phyloP scores from a whole-genome alignment of 1,139 yeast species.

The Scheffersomyces segobiensis region DNA sequence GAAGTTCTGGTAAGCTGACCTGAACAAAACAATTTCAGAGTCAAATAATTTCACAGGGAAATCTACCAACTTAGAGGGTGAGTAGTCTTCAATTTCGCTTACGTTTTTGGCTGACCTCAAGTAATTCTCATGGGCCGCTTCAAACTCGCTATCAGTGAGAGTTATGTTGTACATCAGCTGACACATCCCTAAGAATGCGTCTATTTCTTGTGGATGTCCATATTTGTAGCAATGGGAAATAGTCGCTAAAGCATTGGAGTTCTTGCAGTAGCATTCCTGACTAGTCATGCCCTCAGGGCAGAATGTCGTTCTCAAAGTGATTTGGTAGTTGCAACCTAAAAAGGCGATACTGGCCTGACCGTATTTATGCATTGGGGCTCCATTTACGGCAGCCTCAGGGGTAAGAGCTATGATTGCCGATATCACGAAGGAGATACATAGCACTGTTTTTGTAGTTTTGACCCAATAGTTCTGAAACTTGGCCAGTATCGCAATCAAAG shows the following conservation, averaged over 20 bases:
- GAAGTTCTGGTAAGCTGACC: constrained; percentile 33
- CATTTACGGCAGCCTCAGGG: constrained; percentile 31
- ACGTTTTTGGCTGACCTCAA: constrained; percentile 29
- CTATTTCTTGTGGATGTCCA: constrained; percentile 25
- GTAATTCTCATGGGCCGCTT: constrained; percentile 40
- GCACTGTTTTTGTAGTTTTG: not conserved
- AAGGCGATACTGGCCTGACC: constrained; percentile 32
- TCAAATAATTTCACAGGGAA: constrained; percentile 30
- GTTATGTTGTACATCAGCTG: constrained; percentile 21
- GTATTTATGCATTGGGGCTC: constrained; percentile 38
- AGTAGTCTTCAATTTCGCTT: constrained; percentile 17
- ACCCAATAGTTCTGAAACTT: not conserved
- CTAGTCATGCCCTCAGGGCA: constrained; percentile 15
- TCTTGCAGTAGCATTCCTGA: constrained; percentile 27
- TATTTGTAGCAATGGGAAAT: constrained; percentile 37
- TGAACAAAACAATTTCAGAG: constrained; percentile 15
- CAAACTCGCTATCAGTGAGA: constrained; percentile 30
- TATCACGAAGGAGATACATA: constrained; percentile 19
- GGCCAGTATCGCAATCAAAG: not conserved
- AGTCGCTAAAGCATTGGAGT: constrained; percentile 40
- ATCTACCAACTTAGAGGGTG: constrained; percentile 19
- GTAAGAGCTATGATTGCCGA: constrained; percentile 26
- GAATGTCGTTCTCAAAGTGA: constrained; percentile 22
- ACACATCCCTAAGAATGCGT: constrained; percentile 29
- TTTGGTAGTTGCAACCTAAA: constrained; percentile 32